Conservation (phyloP, 2,329 filamentous ascomycete genomes). For the Exophiala lecanii-corni region DNA sequence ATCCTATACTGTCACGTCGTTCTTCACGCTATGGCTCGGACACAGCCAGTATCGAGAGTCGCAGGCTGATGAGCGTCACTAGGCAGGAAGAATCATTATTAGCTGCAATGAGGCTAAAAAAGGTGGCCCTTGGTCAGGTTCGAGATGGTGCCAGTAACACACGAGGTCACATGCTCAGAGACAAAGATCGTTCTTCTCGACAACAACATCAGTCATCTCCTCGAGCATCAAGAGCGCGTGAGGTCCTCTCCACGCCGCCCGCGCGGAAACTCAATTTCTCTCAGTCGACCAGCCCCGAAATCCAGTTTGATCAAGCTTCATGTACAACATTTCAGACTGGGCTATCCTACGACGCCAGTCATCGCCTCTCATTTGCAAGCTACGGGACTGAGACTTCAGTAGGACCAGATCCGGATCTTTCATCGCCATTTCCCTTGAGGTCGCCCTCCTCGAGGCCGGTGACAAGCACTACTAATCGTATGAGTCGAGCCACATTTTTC, state of each 20-base stretch:
- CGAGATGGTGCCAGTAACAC: constrained; percentile 32
- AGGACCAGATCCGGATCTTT: constrained; percentile 12
- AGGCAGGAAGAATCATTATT: constrained; percentile 50
- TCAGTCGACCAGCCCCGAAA: constrained; percentile 7
- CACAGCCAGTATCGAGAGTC: constrained; percentile 30
- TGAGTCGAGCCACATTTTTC: constrained; percentile 20
- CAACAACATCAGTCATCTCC: constrained; percentile 1
- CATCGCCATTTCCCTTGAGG: constrained; percentile 3
- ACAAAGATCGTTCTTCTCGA: constrained; percentile 1
- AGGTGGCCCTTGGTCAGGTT: constrained; percentile 36
- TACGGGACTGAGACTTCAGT: constrained; percentile 18
- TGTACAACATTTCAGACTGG: constrained; percentile 25
- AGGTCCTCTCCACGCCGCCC: constrained; percentile 1
- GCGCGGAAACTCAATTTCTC: constrained; percentile 2
- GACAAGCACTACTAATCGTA: constrained; percentile 7
- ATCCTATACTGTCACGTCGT: constrained; percentile 10
- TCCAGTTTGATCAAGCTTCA: constrained; percentile 17
- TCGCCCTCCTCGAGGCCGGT: constrained; percentile 8
- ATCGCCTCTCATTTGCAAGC: constrained; percentile 22
- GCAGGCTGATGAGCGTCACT: constrained; percentile 49
- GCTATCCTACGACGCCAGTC: constrained; percentile 15
- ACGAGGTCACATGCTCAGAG: constrained; percentile 27
- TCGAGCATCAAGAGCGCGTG: neutral
- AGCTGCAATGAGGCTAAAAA: constrained; percentile 47
- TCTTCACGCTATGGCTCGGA: constrained; percentile 22